A percentile compares a stretch with the other conserved stretches of the same genome.
Evolutionary conservation across 2,329 filamentous ascomycete species (phyloP).

Genomic region (Canariomyces notabilis): DNA sequence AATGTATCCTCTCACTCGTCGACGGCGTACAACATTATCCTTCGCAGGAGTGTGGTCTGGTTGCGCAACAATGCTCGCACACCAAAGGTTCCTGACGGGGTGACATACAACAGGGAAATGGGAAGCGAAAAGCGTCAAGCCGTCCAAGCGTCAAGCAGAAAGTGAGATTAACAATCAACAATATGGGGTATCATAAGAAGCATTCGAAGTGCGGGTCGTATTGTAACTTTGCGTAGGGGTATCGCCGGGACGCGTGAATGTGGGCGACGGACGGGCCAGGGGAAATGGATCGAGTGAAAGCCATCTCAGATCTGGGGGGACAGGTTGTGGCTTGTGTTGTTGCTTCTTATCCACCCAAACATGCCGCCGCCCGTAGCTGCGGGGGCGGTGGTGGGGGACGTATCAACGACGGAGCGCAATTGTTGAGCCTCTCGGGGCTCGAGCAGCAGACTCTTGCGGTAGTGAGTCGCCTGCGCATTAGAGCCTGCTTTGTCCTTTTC

Average conservation of each 20-base stretch:
- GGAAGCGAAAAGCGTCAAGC: not conserved
- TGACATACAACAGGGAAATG: not conserved
- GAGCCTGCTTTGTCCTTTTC: conserved; percentile 43
- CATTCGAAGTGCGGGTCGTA: not conserved
- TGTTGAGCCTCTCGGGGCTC: conserved; percentile 62
- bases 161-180: not conserved
- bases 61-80: no score
- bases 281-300: not conserved
- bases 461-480: conserved; percentile 59
- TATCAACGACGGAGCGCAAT: conserved; percentile 28
- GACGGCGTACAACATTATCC: conserved; percentile 1
- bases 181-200: not conserved
- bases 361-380: conserved; percentile 23
- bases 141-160: not conserved
- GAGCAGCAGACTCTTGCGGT: conserved; percentile 77
- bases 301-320: conserved; percentile 14
- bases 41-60: not conserved
- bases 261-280: no score
- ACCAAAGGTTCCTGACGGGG: no score
- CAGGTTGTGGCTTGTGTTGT: conserved; percentile 17
- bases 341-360: conserved; percentile 28
- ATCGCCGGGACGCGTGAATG: not conserved
- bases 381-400: conserved; percentile 11
- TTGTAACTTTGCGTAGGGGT: no score
- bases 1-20: not conserved